Evolutionary conservation across 2,329 filamentous ascomycete species (phyloP), one percentile per base, ranked within the genome.

Genomic region (Cladosporium sp.): DNA sequence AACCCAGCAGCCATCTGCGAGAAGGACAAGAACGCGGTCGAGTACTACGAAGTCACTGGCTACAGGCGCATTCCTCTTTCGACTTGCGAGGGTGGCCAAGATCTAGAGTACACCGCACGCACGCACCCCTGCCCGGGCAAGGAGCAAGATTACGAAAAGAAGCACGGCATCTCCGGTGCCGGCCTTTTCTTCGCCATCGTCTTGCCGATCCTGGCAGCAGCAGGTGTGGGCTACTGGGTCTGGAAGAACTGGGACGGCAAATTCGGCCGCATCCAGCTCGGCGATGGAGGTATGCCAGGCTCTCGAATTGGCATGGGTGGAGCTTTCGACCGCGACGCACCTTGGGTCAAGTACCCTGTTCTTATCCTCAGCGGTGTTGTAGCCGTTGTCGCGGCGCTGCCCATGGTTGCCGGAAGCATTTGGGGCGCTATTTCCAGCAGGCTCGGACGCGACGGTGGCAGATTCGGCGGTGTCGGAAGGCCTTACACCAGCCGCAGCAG

Each of bases 61-160:
- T 97, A 95, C 73, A 87, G 93, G 45, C 85, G 85, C 51, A 88
- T 99, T 51, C 92, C 91, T 0, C 80, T 96, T 43, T 90, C 89
- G 1, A 97, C 91, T 0, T 99, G 95, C 68, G 58, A 78, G 38
- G 89, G 84, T 30, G 93, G 92, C 37, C 71, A 71, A 4, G 84
- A 92, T 61, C 75, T 88, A 42, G 90, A 96, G 67, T 84, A 85
- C 68, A 79, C 76, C 12, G 75, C 79, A 27, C 68, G 73, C 8
- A 70, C 81, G 1, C 75, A 81, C 43, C 72, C 86, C 1, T 99
- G 93, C 68, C 80, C 83, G 1, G 85, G 85, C 45, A 84, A 92
- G 59, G 88, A 96, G 66, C 79, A 90, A 12, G 88, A 96, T 60
- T 97, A 86, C 60, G 74, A 88, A 55, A 84, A 85, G 68, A 86